phyloP scores from a whole-genome alignment of 75 land plant species.

The Cryptomeria japonica region DNA sequence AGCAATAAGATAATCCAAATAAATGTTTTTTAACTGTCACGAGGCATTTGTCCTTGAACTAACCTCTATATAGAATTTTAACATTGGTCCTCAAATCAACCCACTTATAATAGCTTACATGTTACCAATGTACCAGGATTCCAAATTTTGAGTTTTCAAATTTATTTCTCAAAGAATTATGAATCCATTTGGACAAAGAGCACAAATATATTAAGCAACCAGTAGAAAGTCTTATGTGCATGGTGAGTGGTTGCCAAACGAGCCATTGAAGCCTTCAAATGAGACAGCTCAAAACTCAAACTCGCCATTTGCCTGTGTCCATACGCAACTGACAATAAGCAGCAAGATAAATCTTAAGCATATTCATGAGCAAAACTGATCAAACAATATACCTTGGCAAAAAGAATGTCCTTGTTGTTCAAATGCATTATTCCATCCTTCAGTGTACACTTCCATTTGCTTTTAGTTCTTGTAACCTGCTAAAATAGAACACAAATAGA shows the following conservation, averaged over 20 bases:
- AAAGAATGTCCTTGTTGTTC: slow-evolving; percentile 86
- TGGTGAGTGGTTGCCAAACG: background rate
- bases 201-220: slow-evolving; percentile 1
- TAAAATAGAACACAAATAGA: background rate
- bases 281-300: slow-evolving; percentile 47
- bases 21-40: background rate
- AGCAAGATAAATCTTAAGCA: background rate
- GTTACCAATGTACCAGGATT: background rate
- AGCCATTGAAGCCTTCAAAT: background rate
- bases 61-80: background rate
- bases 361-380: background rate
- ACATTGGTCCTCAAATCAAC: background rate
- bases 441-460: slow-evolving; percentile 95
- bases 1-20: slow-evolving; percentile 1
- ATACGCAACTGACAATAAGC: background rate
- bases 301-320: slow-evolving; percentile 51
- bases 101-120: background rate
- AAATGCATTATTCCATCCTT: slow-evolving; percentile 98
- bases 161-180: slow-evolving; percentile 5
- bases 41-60: background rate
- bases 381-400: slow-evolving; percentile 71
- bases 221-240: background rate
- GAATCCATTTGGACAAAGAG: background rate
- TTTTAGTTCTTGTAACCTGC: slow-evolving; percentile 94
- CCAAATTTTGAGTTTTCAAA: slow-evolving; percentile 10